Conservation (phyloP, 1,139 yeast genomes). For the Zygosaccharomyces sapae region DNA sequence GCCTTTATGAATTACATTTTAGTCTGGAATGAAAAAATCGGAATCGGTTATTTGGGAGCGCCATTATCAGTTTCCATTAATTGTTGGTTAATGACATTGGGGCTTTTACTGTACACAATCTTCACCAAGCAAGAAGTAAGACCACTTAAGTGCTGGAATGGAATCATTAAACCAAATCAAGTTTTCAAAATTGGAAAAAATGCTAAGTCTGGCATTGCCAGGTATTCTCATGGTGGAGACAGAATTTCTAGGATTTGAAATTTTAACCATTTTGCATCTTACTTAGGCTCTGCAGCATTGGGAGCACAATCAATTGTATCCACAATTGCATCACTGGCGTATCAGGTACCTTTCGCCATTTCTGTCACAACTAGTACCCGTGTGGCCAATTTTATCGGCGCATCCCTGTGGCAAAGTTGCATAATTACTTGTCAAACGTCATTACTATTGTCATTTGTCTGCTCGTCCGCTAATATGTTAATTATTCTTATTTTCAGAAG, state of each 20-base stretch:
- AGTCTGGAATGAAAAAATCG: slow-evolving; percentile 57
- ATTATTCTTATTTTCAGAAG: slow-evolving; percentile 50
- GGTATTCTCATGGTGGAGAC: slow-evolving; percentile 84
- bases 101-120: slow-evolving; percentile 29
- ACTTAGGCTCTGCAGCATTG: slow-evolving; percentile 51
- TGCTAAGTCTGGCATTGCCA: slow-evolving; percentile 66
- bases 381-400: slow-evolving; percentile 74
- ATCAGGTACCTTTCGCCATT: slow-evolving; percentile 71
- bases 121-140: slow-evolving; percentile 34
- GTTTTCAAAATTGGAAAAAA: slow-evolving; percentile 55
- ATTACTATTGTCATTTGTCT: slow-evolving; percentile 38
- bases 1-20: slow-evolving; percentile 57
- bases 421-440: slow-evolving; percentile 33
- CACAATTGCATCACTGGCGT: slow-evolving; percentile 62
- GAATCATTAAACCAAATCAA: slow-evolving; percentile 45
- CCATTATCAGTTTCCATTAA: slow-evolving; percentile 70
- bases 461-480: slow-evolving; percentile 55
- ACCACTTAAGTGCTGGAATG: slow-evolving; percentile 74
- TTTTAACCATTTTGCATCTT: slow-evolving; percentile 49
- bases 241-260: slow-evolving; percentile 80
- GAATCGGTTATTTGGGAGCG: slow-evolving; percentile 71
- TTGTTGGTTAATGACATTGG: slow-evolving; percentile 61
- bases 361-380: slow-evolving; percentile 73
- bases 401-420: slow-evolving; percentile 43
- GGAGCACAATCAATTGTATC: slow-evolving; percentile 74